Conservation (phyloP, 805 yeast species). For the Candida odintsovae region DNA sequence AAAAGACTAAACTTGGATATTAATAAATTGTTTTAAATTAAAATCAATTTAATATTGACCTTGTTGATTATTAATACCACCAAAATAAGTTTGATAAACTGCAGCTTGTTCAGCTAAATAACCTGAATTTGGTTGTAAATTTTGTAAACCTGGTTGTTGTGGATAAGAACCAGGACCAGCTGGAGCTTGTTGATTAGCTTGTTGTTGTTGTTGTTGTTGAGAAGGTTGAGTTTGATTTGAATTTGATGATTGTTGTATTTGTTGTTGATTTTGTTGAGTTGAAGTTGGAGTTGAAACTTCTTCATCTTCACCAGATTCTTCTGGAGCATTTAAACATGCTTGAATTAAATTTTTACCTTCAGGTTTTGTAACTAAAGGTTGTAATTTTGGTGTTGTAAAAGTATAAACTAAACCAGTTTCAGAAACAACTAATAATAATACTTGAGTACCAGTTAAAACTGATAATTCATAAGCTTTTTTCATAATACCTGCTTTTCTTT, state of each 20-base stretch:
- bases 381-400: conserved; percentile 97
- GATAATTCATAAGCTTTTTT: conserved; percentile 98
- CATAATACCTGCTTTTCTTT: conserved; percentile 98
- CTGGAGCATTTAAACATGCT: conserved; percentile 96
- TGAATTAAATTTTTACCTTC: conserved; percentile 97
- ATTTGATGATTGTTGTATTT: conserved; percentile 12
- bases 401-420: conserved; percentile 99
- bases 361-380: conserved; percentile 93
- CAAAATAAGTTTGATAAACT: conserved; percentile 61
- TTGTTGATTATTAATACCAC: conserved; percentile 52
- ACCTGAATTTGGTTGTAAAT: conserved; percentile 38
- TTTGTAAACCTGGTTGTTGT: conserved; percentile 35
- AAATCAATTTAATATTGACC: conserved; percentile 42
- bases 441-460: conserved; percentile 96
- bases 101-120: conserved; percentile 47
- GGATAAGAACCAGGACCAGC: conserved; percentile 31
- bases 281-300: conserved; percentile 31
- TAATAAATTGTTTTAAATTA: conserved; percentile 1
- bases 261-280: conserved; percentile 18
- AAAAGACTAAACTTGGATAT: too few species aligned
- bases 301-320: conserved; percentile 49
- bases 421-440: conserved; percentile 85
- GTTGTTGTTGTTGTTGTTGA: conserved; percentile 15
- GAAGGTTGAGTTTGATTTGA: conserved; percentile 20
- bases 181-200: conserved; percentile 18